Percentiles rank a stretch among this genome's conserved stretches.
Conservation (phyloP, 164 flowering plant species). For the Magnolia sinica region DNA sequence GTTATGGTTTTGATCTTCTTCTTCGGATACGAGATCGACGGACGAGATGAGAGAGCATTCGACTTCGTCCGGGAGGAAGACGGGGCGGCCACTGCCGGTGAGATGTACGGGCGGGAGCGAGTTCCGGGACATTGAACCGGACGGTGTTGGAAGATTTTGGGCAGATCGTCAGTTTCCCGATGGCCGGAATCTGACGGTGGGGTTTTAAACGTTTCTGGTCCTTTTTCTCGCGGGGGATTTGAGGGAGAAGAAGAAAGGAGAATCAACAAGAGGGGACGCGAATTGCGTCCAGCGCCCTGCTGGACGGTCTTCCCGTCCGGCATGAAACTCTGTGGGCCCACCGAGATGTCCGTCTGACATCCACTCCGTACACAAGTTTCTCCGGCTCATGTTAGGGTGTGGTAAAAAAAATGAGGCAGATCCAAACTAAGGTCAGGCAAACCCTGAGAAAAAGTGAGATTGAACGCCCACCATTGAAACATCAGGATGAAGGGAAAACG, state of each 20-base stretch:
- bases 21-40: conserved; percentile 67
- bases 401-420: too few species aligned
- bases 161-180: background rate
- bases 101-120: conserved; percentile 50
- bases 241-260: background rate
- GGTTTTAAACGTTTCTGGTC: background rate
- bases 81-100: conserved; percentile 75
- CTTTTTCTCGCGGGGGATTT: background rate
- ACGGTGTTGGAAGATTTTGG: background rate
- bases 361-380: too few species aligned
- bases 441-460: too few species aligned
- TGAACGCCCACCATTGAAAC: too few species aligned
- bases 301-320: too few species aligned
- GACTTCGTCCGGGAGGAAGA: conserved; percentile 54
- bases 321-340: too few species aligned
- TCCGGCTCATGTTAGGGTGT: too few species aligned
- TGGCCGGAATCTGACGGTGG: background rate
- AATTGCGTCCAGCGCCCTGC: too few species aligned
- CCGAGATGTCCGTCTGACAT: too few species aligned
- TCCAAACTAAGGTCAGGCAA: too few species aligned
- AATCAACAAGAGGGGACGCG: too few species aligned
- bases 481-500: too few species aligned
- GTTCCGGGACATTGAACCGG: conserved; percentile 39
- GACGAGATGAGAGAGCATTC: conserved; percentile 63
- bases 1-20: conserved; percentile 17